A percentile compares a stretch with the other conserved stretches of the same genome.
Evolutionary conservation across 495 filamentous ascomycete genomes (phyloP).

Genomic region (Echria macrotheca): DNA sequence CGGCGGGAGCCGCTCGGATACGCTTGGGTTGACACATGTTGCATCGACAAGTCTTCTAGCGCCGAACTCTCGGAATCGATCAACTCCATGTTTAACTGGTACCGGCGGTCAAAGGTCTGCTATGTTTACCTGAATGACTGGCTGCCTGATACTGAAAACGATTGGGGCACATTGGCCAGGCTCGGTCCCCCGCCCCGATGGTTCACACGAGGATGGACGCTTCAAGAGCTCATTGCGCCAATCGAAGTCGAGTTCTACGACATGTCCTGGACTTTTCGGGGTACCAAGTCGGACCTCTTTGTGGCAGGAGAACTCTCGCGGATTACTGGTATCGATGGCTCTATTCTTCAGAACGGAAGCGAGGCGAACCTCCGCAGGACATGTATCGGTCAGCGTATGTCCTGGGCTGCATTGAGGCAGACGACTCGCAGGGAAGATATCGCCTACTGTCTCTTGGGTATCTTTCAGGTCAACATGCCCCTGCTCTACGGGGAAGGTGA

Average conservation of each 20-base stretch:
- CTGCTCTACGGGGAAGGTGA: not conserved
- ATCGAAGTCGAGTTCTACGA: not conserved
- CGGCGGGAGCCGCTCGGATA: not conserved
- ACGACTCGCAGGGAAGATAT: not conserved
- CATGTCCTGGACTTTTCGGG: not conserved
- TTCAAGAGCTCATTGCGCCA: too few relatives aligned
- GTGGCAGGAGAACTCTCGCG: not conserved
- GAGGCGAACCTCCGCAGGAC: not conserved
- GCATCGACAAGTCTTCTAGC: conserved; percentile 38
- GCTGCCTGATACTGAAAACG: not conserved
- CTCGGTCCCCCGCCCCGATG: too few relatives aligned
- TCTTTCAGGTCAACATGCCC: not conserved
- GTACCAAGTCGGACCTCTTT: not conserved
- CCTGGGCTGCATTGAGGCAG: not conserved
- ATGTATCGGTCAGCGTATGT: conserved; percentile 1
- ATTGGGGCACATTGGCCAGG: not conserved
- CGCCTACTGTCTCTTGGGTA: not conserved
- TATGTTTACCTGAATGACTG: conserved; percentile 35
- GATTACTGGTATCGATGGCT: not conserved
- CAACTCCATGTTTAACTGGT: too few relatives aligned
- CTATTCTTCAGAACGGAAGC: not conserved
- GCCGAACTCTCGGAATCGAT: conserved; percentile 41
- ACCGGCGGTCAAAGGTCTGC: conserved; percentile 33
- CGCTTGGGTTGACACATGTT: conserved; percentile 35
- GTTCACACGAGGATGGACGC: too few relatives aligned